Evolutionary conservation across 2,329 filamentous ascomycete species (phyloP).

Genomic region (Fragosphaeria purpurea): DNA sequence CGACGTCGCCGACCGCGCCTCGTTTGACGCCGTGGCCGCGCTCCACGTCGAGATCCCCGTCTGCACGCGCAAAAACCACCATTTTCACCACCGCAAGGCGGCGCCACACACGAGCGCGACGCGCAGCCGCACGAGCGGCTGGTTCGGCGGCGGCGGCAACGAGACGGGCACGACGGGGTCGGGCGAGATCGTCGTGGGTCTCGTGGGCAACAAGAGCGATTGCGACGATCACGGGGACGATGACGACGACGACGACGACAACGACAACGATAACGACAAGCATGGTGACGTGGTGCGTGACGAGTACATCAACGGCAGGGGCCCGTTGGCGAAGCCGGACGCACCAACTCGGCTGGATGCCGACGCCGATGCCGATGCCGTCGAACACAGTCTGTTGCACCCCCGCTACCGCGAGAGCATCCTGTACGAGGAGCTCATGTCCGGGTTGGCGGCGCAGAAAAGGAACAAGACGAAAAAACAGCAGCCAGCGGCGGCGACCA

Average conservation of each 20-base stretch:
- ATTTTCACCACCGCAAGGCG: constrained; percentile 5
- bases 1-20: constrained; percentile 16
- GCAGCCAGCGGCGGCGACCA: not conserved
- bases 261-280: not conserved
- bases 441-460: not conserved
- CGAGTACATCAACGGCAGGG: no score
- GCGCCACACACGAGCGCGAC: not conserved
- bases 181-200: constrained; percentile 43
- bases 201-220: constrained; percentile 62
- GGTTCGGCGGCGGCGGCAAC: constrained; percentile 5
- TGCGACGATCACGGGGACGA: constrained; percentile 21
- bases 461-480: not conserved
- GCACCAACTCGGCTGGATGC: constrained; percentile 1
- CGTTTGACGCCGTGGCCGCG: constrained; percentile 12
- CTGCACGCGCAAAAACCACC: constrained; percentile 9
- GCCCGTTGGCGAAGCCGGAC: not conserved
- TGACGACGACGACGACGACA: constrained; percentile 1
- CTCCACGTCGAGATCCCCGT: constrained; percentile 17
- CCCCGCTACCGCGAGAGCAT: constrained; percentile 14
- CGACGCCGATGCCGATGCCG: not conserved
- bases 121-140: constrained; percentile 7
- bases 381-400: constrained; percentile 9
- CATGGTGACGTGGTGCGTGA: no score
- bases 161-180: constrained; percentile 1
- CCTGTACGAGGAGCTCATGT: constrained; percentile 9